These are phyloP conservation scores for Schwanniomyces vanrijiae DNA, from an alignment of 805 yeast species.

Conservation along the genomic window DNA sequence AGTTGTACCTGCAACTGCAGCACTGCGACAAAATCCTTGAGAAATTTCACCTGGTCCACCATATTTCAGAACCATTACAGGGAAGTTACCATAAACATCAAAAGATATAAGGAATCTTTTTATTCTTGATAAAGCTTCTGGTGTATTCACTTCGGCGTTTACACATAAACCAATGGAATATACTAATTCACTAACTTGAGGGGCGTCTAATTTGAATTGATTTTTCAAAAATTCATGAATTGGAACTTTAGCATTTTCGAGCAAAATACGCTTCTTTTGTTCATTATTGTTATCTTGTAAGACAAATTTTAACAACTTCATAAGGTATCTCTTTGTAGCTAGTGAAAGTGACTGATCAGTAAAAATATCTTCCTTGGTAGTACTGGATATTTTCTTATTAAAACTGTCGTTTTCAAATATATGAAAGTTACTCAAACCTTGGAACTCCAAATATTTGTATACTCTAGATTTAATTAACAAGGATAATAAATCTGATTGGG, in stretches of 20 bases:
- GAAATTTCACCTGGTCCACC: constrained; percentile 96
- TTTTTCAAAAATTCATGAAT: constrained; percentile 59
- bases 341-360: constrained; percentile 79
- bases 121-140: constrained; percentile 76
- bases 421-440: constrained; percentile 83
- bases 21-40: constrained; percentile 96
- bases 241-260: constrained; percentile 53
- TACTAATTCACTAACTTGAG: constrained; percentile 81
- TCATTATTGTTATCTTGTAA: constrained; percentile 61
- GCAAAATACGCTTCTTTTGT: constrained; percentile 54
- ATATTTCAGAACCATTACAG: constrained; percentile 85
- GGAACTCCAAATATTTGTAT: constrained; percentile 88
- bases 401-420: constrained; percentile 92
- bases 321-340: constrained; percentile 74
- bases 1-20: constrained; percentile 97
- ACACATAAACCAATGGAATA: constrained; percentile 83
- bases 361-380: constrained; percentile 88
- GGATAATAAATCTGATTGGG: constrained; percentile 82
- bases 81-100: constrained; percentile 93
- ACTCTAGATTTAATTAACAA: constrained; percentile 82
- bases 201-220: constrained; percentile 66
- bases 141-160: constrained; percentile 58
- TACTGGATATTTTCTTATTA: constrained; percentile 71
- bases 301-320: constrained; percentile 91
- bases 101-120: constrained; percentile 80